Evolutionary conservation across 2,329 filamentous ascomycete species (phyloP), one percentile per base, ranked within the genome.

Genomic region (Penicillium nordicum): DNA sequence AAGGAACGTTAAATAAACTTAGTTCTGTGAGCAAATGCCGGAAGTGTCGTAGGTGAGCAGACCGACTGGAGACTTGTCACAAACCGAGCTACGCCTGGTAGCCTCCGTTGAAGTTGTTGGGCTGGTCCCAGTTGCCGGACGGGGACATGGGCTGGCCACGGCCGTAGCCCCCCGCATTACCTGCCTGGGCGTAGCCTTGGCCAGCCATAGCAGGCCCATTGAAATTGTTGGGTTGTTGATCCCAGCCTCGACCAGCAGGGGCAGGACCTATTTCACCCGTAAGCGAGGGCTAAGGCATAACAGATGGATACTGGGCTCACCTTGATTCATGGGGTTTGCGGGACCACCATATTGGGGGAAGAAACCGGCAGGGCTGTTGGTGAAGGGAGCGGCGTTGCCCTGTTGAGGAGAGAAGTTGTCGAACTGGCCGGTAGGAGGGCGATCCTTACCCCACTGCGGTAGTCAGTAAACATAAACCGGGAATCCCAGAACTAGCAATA

Each of bases 381-480:
- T 72, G 66, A 74, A 96, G 54, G 79, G 80, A 52, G 84, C 85
- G 64, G 63, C 54, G 41, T 82, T 87, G 76, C 85, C 88, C 67
- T 86, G 90, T 72, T 92, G 89, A 52, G 92, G 88, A 66, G 89
- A 87, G 72, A 89, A 93, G 66, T 90, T 90, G 68, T 96, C 95
- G 66, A 88, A 89, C 69, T 89, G 83, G 65, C 87, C 84, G 67
- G 86, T 92, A 29, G 94, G 91, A 51, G 92, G 92, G 79, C 96
- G 96, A 78, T 99, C 94, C 80, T 99, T 99, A 73, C 94, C 94
- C 94, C 94, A 99, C 93, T 97, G 71, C 38, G 66, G 64, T 14
- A 36, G 58, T 71, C 55, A 68, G 66, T 57, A 46, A 62, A 50
- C 4, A 25, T 23, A 68, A 78, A 68, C 59, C 64, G 57, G 25